phyloP scores from a whole-genome alignment of 2,329 filamentous ascomycete species.

The Claviceps arundinis region DNA sequence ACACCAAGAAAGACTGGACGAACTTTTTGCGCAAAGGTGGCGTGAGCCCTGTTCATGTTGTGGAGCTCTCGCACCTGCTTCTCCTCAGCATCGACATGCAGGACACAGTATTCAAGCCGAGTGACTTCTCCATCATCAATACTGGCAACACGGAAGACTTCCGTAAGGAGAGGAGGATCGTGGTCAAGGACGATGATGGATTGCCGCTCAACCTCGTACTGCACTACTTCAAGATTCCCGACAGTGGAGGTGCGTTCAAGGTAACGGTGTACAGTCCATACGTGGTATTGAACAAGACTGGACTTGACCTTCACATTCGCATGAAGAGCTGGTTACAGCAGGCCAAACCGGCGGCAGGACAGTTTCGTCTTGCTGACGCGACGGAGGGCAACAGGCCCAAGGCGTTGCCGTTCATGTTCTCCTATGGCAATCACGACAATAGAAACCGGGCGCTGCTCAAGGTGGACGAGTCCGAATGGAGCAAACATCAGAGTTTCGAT shows the following conservation, averaged over 20 bases:
- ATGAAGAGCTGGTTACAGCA: conserved; percentile 82
- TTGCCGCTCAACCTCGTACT: conserved; percentile 69
- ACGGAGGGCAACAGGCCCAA: conserved; percentile 48
- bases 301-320: conserved; percentile 73
- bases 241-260: conserved; percentile 91
- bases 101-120: conserved; percentile 85
- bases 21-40: conserved; percentile 96
- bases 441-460: conserved; percentile 83
- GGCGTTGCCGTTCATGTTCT: conserved; percentile 89
- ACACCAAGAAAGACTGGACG: conserved; percentile 96
- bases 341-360: conserved; percentile 70
- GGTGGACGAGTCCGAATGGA: conserved; percentile 86
- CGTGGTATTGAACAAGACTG: conserved; percentile 88
- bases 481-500: conserved; percentile 94
- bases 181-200: conserved; percentile 75
- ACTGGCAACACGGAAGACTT: conserved; percentile 80
- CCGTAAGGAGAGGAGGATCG: conserved; percentile 62
- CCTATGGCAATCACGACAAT: conserved; percentile 75
- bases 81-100: conserved; percentile 93
- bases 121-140: conserved; percentile 96
- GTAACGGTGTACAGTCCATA: conserved; percentile 93
- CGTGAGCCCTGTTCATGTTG: conserved; percentile 91
- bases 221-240: conserved; percentile 80
- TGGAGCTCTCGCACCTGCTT: conserved; percentile 86
- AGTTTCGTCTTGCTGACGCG: conserved; percentile 44